These are phyloP conservation scores for Ochetophila trinervis DNA, from an alignment of 306 rosid species.

Conservation along the genomic window DNA sequence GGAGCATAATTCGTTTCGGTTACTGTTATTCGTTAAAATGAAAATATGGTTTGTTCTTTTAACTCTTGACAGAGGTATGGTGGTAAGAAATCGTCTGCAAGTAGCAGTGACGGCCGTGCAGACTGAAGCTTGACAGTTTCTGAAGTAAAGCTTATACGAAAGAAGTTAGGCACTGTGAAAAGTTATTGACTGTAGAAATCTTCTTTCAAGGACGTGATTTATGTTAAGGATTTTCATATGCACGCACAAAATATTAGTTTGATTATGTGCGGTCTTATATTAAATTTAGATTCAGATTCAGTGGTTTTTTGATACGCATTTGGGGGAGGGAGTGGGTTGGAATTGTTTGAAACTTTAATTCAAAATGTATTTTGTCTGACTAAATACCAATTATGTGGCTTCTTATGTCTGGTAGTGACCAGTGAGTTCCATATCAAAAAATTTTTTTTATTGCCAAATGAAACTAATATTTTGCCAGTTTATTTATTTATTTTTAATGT, in stretches of 20 bases:
- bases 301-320: not conserved
- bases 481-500: too few species aligned
- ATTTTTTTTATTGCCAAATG: too few species aligned
- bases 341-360: too few species aligned
- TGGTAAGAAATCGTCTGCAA: constrained; percentile 19
- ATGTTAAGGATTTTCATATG: constrained; percentile 41
- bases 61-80: constrained; percentile 25
- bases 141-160: constrained; percentile 26
- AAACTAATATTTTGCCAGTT: too few species aligned
- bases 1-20: not conserved
- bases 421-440: too few species aligned
- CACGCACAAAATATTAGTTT: constrained; percentile 31
- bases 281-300: constrained; percentile 25
- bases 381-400: too few species aligned
- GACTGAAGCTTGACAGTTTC: constrained; percentile 36
- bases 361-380: too few species aligned
- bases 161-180: constrained; percentile 42
- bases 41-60: constrained; percentile 1
- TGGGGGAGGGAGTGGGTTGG: too few species aligned
- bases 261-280: constrained; percentile 16
- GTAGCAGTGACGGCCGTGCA: constrained; percentile 24
- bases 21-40: constrained; percentile 2
- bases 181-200: constrained; percentile 38
- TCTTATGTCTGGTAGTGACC: too few species aligned
- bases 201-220: constrained; percentile 32